These are phyloP conservation scores for Inga laurina DNA, from an alignment of 306 rosid species.

Conservation along the genomic window DNA sequence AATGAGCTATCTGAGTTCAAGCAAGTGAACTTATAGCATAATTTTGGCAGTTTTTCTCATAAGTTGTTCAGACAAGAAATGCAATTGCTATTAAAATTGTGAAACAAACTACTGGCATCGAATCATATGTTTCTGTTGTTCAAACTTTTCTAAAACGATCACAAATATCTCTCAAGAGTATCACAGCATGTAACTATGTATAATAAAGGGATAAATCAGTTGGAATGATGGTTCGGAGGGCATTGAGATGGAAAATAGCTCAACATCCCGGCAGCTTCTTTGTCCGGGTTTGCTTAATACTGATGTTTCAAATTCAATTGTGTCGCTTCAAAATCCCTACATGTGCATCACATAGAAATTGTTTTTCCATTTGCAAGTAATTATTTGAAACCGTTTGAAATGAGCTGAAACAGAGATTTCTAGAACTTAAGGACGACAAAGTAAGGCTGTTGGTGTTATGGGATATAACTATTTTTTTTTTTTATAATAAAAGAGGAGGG, in stretches of 20 bases:
- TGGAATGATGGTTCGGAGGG: not conserved
- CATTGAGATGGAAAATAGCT: no score
- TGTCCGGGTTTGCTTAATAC: not conserved
- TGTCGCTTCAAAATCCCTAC: not conserved
- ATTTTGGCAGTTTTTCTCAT: not conserved
- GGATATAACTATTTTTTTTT: not conserved
- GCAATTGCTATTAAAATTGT: not conserved
- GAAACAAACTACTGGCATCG: not conserved
- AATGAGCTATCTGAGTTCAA: not conserved
- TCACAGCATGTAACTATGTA: not conserved
- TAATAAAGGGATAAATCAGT: not conserved
- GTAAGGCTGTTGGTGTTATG: not conserved
- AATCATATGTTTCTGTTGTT: not conserved
- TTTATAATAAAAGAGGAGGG: no score
- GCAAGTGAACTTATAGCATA: not conserved
- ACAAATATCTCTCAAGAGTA: not conserved
- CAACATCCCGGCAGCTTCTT: not conserved
- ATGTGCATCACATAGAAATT: not conserved
- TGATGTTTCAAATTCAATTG: not conserved
- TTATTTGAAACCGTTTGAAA: not conserved
- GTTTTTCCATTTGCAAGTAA: not conserved
- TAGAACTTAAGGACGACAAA: not conserved
- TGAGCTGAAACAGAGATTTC: not conserved
- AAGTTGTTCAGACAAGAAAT: not conserved
- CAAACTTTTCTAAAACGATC: not conserved